phyloP scores from a whole-genome alignment of 2,329 filamentous ascomycete species.

The Fusarium pseudoanthophilum region DNA sequence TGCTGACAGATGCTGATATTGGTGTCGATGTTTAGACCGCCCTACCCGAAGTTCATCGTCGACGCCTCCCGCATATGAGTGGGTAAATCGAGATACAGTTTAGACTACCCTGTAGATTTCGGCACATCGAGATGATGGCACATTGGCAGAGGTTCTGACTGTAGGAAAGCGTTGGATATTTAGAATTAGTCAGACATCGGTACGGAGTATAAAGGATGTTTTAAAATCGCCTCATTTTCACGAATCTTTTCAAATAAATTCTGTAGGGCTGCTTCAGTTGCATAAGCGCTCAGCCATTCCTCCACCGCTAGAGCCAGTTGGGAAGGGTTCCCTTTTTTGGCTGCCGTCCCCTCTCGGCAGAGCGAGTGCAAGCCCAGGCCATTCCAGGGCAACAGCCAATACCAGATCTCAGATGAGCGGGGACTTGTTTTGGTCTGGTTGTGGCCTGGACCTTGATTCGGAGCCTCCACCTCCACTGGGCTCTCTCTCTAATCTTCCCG shows the following conservation, averaged over 20 bases:
- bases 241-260: not conserved
- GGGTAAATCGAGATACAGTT: not conserved
- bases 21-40: not conserved
- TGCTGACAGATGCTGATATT: not conserved
- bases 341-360: slow-evolving; percentile 9
- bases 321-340: not conserved
- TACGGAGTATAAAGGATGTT: rapidly evolving
- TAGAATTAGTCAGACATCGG: rapidly evolving
- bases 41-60: not conserved
- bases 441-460: slow-evolving; percentile 10
- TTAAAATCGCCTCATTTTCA: not conserved
- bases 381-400: slow-evolving; percentile 20
- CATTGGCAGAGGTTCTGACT: too few relatives aligned
- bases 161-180: rapidly evolving
- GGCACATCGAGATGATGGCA: too few relatives aligned
- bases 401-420: slow-evolving; percentile 6
- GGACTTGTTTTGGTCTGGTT: slow-evolving; percentile 6
- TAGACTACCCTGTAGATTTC: not conserved
- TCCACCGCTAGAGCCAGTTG: slow-evolving; percentile 1
- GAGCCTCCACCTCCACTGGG: slow-evolving; percentile 24
- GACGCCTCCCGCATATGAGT: not conserved
- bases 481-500: not conserved
- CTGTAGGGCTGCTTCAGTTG: slow-evolving; percentile 2
- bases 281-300: not conserved
- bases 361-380: slow-evolving; percentile 10